Evolutionary conservation across 1,284 basidiomycete genomes (phyloP), one percentile per base, ranked within the genome.

Genomic region (Vanrija sp.): DNA sequence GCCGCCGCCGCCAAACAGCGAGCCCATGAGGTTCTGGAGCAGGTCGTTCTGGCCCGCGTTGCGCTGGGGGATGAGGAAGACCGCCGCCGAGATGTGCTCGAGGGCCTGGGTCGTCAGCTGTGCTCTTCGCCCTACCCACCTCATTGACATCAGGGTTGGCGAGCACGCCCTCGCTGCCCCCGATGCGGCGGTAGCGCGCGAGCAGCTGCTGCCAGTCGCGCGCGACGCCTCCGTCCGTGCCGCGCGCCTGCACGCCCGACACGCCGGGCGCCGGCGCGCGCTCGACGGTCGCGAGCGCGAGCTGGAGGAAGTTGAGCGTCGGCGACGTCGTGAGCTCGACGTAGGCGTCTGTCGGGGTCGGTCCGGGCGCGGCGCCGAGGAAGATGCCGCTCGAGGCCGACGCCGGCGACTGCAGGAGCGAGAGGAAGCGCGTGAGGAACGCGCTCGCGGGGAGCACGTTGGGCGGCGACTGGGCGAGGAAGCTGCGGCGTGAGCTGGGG

Each of bases 371-470:
- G 47, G 80, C 66, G n/a, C 73, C 72, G 47, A 64, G 56, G 69
- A 65, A 79, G 68, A 71, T 79, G 55, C 69, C 80, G 61, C 66
- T 75, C 58, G 68, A 81, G 63, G 60, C 72, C 75, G 65, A 78
- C 66, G 56, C 75, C 68, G 54, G 75, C 60, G 57, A 83, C 75
- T 41, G 85, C 72, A 66, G 64, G n/a, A 83, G 82, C 42, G 85
- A 80, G 53, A 86, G 79, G 71, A 88, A 90, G 51, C 85, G 82
- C 16, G 81, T 79, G 68, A 94, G 84, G 79, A 95, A 94, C 14
- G 86, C 83, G 19, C 85, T 83, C 4, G 92, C 88, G 7, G 88
- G 88, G 20, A 90, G 82, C 65, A 96, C 85, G 63, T 90, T 90
- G 12, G 89, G 89, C 51, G 90, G 88, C 54, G 84, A 81, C 36